Conservation (phyloP, 2,329 filamentous ascomycete genomes). For the Fusarium heterosporum region DNA sequence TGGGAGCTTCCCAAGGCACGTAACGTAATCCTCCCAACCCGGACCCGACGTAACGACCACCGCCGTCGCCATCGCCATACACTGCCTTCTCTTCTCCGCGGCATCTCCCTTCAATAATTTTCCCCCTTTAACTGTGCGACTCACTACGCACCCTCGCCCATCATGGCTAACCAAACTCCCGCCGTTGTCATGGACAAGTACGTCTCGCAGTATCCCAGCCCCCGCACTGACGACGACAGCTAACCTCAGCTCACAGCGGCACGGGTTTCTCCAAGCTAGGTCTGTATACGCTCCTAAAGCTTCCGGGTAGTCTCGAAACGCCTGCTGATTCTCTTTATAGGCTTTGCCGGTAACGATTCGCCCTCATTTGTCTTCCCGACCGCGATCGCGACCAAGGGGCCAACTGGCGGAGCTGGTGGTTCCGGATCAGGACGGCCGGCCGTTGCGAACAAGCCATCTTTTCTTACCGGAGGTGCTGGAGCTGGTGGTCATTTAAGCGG, state of each 20-base stretch:
- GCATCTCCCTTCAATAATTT: constrained; percentile 21
- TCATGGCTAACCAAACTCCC: constrained; percentile 97
- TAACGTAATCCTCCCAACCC: constrained; percentile 46
- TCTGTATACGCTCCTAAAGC: constrained; percentile 59
- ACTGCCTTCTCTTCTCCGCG: constrained; percentile 37
- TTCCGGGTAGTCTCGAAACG: constrained; percentile 8
- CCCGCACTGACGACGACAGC: constrained; percentile 45
- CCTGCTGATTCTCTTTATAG: constrained; percentile 60
- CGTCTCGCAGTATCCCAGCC: constrained; percentile 60
- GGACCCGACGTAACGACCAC: constrained; percentile 42
- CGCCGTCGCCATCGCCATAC: constrained; percentile 35
- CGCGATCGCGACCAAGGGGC: constrained; percentile 94
- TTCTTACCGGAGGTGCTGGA: constrained; percentile 90
- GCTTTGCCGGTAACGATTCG: constrained; percentile 98
- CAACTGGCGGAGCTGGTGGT: constrained; percentile 75
- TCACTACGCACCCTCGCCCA: constrained; percentile 42
- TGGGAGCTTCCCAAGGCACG: constrained; percentile 47
- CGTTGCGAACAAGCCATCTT: constrained; percentile 94
- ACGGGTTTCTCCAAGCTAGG: constrained; percentile 99
- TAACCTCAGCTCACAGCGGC: constrained; percentile 73
- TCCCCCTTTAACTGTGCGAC: constrained; percentile 34
- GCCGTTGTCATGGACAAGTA: constrained; percentile 99
- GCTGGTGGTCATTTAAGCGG: constrained; percentile 83
- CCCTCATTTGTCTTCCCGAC: constrained; percentile 99
- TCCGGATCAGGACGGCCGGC: constrained; percentile 89